phyloP scores from a whole-genome alignment of 2,329 filamentous ascomycete species.

The Cercospora beticola region DNA sequence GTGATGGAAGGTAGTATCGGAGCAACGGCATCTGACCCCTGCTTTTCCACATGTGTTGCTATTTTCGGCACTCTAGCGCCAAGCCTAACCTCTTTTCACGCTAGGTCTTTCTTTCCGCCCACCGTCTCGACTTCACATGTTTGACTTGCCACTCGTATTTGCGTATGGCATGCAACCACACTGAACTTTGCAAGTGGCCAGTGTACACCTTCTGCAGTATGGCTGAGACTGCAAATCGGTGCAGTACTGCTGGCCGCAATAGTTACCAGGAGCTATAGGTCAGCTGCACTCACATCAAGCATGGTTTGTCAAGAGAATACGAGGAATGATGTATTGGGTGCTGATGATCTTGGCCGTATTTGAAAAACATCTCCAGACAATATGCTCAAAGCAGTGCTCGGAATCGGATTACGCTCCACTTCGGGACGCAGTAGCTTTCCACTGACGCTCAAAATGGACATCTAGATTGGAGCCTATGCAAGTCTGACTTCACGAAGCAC shows the following conservation, averaged over 20 bases:
- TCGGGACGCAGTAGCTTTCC: not conserved
- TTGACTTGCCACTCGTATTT: not conserved
- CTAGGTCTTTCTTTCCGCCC: not conserved
- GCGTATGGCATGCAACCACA: not conserved
- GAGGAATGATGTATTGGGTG: not conserved
- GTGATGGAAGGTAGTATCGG: not conserved
- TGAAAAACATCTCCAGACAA: not conserved
- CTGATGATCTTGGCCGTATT: not conserved
- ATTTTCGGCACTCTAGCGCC: not conserved
- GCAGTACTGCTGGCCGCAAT: not conserved
- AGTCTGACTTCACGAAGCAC: not conserved
- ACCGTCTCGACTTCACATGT: not conserved
- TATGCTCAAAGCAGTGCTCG: not conserved
- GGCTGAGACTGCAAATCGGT: not conserved
- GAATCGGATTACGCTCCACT: not conserved
- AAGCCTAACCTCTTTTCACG: not conserved
- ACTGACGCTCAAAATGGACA: not conserved
- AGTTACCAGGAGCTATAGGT: not conserved
- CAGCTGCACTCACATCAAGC: not conserved
- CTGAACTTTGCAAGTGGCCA: not conserved
- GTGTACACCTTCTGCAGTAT: not conserved
- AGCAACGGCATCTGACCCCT: not conserved
- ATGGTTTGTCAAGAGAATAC: not conserved
- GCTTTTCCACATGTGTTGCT: not conserved
- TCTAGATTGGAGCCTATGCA: not conserved